Evolutionary conservation across 1,284 basidiomycete genomes (phyloP).

Genomic region (Naganishia cerealis): DNA sequence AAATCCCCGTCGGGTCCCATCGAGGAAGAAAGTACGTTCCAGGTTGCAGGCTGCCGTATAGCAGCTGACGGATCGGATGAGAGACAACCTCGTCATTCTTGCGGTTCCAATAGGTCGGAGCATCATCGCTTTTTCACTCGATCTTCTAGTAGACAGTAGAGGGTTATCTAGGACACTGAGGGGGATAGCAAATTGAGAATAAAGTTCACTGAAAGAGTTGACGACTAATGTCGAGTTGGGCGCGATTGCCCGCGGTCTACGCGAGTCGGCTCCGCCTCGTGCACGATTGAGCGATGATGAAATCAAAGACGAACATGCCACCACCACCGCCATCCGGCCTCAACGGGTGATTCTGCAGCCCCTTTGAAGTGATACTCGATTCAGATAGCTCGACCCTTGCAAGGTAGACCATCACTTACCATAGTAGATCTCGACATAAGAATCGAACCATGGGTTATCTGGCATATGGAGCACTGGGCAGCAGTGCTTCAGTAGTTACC

Average conservation of each 20-base stretch:
- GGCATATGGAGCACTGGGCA: conserved; percentile 28
- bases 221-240: conserved; percentile 1
- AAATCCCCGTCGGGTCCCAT: background rate
- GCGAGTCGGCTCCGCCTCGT: conserved; percentile 12
- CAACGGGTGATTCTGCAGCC: background rate
- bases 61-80: background rate
- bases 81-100: background rate
- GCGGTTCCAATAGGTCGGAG: background rate
- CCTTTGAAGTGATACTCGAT: background rate
- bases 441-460: conserved; percentile 28
- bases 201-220: background rate
- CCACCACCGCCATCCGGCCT: background rate
- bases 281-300: conserved; percentile 12
- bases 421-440: background rate
- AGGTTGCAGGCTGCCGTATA: background rate
- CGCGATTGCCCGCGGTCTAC: conserved; percentile 15
- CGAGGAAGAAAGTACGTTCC: background rate
- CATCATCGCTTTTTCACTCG: background rate
- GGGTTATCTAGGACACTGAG: background rate
- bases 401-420: background rate
- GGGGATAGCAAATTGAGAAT: background rate
- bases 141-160: background rate
- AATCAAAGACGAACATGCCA: conserved; percentile 11
- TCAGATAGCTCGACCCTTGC: background rate
- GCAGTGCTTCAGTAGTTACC: conserved; percentile 53